Base-by-base conservation (phyloP, 2,329 filamentous ascomycete genomes). In the Xylariaceae sp. region DNA sequence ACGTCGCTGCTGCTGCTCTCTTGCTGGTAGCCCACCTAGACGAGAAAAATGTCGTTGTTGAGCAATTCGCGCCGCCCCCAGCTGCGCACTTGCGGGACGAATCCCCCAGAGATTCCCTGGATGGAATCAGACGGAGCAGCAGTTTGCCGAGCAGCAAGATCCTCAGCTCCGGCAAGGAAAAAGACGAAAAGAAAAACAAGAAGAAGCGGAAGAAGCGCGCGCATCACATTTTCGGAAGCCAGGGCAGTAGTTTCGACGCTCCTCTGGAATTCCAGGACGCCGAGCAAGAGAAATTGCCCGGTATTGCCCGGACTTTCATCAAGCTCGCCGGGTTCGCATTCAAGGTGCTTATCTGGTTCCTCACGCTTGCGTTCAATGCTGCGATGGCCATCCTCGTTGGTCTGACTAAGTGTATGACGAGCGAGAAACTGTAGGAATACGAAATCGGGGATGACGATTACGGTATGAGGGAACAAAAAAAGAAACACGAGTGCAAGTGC, bases 41-140 rank as follows among this genome's bases (percentile, higher is more conserved):
- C 68, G 82, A 82, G 67, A 79, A 79, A 69, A 81, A 79, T 64
- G 71, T 72, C 13, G 68, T 75, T 23, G 71, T 78, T 18, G 83
- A 85, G 72, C 73, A 78, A 1, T 87, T 87, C 67, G 83, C 82
- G 66, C 82, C 85, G 13, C 84, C 84, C 11, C 84, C 84, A 0
- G 62, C 68, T n/a, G 71, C 65, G 11, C 70, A 69, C 50, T 55
- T 72, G 13, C 61, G 67, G 53, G 62, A 68, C 54, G 62, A 67
- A 9, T 30, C 60, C 10, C 3, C 15, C 15, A 35, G 58, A 13
- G 18, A 45, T 6, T 54, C 53, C 13, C 4, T 37, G 2, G 23
- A 45, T 8, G 51, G 35, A 10, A 47, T 54, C 44, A 61, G 65
- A 6, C 64, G 71, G 45, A 69, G 71, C 59, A 65, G 64, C 30